Percentiles rank a stretch among this genome's conserved stretches.
Conservation (phyloP, 139 green algal genomes). For the Coelastrella sp. region DNA sequence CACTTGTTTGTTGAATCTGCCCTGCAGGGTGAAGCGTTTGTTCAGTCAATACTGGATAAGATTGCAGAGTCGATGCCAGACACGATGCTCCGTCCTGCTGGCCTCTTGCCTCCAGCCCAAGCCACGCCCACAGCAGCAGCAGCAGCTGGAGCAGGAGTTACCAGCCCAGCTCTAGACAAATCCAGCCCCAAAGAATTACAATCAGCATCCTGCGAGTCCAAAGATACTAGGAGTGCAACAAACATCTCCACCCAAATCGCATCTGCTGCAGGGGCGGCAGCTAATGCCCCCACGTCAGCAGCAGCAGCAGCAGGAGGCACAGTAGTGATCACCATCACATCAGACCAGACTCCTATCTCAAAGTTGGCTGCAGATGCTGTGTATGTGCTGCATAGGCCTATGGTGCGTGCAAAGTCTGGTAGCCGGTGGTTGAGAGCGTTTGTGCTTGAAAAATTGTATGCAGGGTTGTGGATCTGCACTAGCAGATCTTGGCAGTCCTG, state of each 20-base stretch:
- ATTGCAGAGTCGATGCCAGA: neutral
- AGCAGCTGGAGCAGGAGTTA: neutral
- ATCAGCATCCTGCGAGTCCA: neutral
- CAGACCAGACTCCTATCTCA: neutral
- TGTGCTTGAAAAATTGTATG: neutral
- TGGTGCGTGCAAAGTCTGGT: neutral
- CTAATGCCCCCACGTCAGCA: neutral
- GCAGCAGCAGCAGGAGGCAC: neutral
- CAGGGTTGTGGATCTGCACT: neutral
- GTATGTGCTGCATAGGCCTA: neutral
- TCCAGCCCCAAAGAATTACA: too few relatives aligned
- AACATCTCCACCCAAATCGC: neutral
- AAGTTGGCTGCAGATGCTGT: neutral
- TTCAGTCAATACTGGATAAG: slow-evolving; percentile 3
- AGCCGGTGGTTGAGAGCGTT: neutral
- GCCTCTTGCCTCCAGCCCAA: neutral
- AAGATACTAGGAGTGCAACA: neutral
- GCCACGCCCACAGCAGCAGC: neutral
- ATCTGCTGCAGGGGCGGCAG: neutral
- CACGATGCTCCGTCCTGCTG: neutral
- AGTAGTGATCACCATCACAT: neutral
- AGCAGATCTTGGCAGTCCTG: slow-evolving; percentile 12
- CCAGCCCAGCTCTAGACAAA: too few relatives aligned
- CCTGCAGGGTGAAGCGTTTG: neutral
- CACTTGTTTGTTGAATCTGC: neutral